Evolutionary conservation across 345 rosid species (phyloP), one percentile per base, ranked within the genome.

Genomic region (Noccaea caerulescens): DNA sequence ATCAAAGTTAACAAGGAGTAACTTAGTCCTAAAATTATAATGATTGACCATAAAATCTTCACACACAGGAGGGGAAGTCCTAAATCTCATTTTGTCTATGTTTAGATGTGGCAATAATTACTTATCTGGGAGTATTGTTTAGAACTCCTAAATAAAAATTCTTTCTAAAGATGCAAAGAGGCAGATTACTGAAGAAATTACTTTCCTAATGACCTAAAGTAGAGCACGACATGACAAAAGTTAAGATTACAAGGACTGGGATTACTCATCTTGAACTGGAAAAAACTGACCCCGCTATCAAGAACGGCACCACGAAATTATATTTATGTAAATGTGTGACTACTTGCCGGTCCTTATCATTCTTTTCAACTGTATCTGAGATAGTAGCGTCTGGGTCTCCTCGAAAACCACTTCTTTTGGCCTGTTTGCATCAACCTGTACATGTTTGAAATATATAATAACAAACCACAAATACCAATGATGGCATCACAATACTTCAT

Each of bases 341-440:
- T 63, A 69, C 79, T 76, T 69, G 71, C 80, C 75, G 64, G 70
- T 69, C 41, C 32, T 14, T 73, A 88, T 66, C 56, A 57, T 63
- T 76, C 80, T 79, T 55, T 85, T 78, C 7, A 74, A 70, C 62
- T 54, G 79, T 75, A 82, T 79, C 71, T 84, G 82, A 49, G 87
- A 82, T 60, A 93, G 72, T 72, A 90, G 80, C 43, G 87, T 74
- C 57, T 84, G 79, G 14, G 85, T 77, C 80, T 90, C 96, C 33
- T 69, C 46, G 54, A 86, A 93, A 72, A 88, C 80, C n/a, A 71
- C 77, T 51, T 90, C 96, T 80, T 86, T 90, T 18, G 86, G 58
- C 34, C 79, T 86, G 77, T 82, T 93, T 67, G 96, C 97, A 82
- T 90, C 86, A 61, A 88, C 80, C 97, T 93, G 88, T 62, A 16